phyloP scores from a whole-genome alignment of 2,329 filamentous ascomycete species.

The Paraphaeosphaeria sporulosa region DNA sequence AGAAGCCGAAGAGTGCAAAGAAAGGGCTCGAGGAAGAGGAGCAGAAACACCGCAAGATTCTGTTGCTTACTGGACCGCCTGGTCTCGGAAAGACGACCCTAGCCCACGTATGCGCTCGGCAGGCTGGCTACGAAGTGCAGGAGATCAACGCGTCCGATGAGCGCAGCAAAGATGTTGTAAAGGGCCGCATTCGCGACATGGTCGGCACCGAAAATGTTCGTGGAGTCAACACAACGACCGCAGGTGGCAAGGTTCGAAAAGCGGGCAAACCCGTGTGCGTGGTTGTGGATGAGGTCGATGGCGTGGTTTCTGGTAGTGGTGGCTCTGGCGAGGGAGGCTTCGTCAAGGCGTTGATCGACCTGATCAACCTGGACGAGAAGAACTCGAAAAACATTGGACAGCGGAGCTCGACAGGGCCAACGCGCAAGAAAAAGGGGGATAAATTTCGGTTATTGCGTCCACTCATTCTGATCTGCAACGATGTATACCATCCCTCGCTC shows the following conservation, averaged over 20 bases:
- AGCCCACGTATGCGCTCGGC: conserved; percentile 92
- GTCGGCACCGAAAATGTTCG: conserved; percentile 94
- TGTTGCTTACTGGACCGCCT: conserved; percentile 89
- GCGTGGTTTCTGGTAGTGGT: conserved; percentile 82
- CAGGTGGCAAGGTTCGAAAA: conserved; percentile 68
- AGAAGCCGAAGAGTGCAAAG: conserved; percentile 59
- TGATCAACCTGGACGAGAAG: conserved; percentile 85
- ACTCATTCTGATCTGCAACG: conserved; percentile 94
- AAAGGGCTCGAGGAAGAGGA: conserved; percentile 68
- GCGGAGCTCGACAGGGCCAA: conserved; percentile 45
- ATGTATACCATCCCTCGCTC: conserved; percentile 91
- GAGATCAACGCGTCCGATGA: conserved; percentile 99
- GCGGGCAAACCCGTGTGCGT: conserved; percentile 88
- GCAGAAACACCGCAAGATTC: conserved; percentile 82
- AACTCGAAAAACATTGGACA: conserved; percentile 62
- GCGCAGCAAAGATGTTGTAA: conserved; percentile 86
- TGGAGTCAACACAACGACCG: conserved; percentile 65
- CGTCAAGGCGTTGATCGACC: conserved; percentile 90
- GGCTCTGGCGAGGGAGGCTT: conserved; percentile 86
- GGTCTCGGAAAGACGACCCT: conserved; percentile 95
- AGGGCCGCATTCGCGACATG: conserved; percentile 87
- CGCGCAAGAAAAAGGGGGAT: conserved; percentile 78
- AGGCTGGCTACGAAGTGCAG: conserved; percentile 94
- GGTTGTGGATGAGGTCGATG: conserved; percentile 95
- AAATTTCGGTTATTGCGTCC: conserved; percentile 87